These are phyloP conservation scores for Quercus tomentella DNA, from an alignment of 331 rosid species.

Conservation along the genomic window DNA sequence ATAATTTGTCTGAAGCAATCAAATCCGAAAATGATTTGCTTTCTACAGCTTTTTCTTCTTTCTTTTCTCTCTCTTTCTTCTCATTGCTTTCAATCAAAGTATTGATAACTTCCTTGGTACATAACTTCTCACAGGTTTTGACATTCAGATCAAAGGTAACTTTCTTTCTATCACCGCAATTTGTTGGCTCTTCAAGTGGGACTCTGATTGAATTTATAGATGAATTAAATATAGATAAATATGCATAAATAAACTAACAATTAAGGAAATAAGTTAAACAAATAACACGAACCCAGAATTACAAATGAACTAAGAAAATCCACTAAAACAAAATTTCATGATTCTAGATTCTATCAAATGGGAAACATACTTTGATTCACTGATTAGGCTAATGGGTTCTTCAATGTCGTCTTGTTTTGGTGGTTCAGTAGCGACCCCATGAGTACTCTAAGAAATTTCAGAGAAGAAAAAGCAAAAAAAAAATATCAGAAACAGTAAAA, in stretches of 20 bases:
- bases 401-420: slow-evolving; percentile 19
- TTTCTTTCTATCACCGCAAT: slow-evolving; percentile 1
- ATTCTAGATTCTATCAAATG: not conserved
- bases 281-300: not conserved
- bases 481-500: not conserved
- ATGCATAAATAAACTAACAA: not conserved
- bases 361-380: slow-evolving; percentile 40
- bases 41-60: slow-evolving; percentile 8
- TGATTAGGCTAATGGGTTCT: slow-evolving; percentile 18
- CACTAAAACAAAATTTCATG: not conserved
- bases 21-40: not conserved
- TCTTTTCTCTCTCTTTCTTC: slow-evolving; percentile 10
- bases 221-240: not conserved
- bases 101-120: slow-evolving; percentile 13
- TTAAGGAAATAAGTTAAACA: not conserved
- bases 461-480: not conserved
- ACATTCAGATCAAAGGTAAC: slow-evolving; percentile 24
- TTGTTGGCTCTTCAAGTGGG: slow-evolving; percentile 27
- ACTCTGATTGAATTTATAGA: slow-evolving; percentile 28
- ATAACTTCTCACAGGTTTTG: slow-evolving; percentile 5
- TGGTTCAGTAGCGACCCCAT: slow-evolving; percentile 8
- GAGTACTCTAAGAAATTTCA: slow-evolving; percentile 22
- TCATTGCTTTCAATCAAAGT: slow-evolving; percentile 13
- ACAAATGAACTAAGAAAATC: not conserved
- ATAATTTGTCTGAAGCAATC: not conserved